phyloP scores from a whole-genome alignment of 768 basidiomycete species.

The Flagelloscypha sp. region DNA sequence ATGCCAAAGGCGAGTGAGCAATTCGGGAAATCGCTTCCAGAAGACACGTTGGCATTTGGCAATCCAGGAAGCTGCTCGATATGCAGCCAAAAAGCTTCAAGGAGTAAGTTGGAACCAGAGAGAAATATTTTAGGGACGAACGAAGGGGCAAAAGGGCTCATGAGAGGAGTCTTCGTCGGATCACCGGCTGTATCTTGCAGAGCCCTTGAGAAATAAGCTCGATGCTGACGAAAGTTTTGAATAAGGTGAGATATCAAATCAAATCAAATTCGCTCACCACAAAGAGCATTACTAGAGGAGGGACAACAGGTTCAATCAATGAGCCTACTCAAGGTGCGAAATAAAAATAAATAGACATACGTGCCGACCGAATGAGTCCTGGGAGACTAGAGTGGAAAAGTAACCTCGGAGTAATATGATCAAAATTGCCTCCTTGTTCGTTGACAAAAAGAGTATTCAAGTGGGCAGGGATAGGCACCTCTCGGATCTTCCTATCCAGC shows the following conservation, averaged over 20 bases:
- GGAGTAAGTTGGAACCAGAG: too few species aligned
- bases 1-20: too few species aligned
- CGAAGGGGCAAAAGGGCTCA: conserved; percentile 48
- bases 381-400: too few species aligned
- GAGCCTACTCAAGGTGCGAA: too few species aligned
- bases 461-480: conserved; percentile 35
- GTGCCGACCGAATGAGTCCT: conserved; percentile 54
- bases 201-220: conserved; percentile 51
- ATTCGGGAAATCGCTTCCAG: too few species aligned
- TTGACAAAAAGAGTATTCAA: conserved; percentile 36
- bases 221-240: conserved; percentile 47
- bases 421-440: conserved; percentile 40
- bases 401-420: conserved; percentile 41
- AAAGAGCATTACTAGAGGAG: not conserved
- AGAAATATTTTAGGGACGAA: too few species aligned
- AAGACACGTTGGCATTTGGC: too few species aligned
- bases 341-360: too few species aligned
- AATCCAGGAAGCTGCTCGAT: conserved; percentile 41
- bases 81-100: conserved; percentile 50
- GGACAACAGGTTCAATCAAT: too few species aligned
- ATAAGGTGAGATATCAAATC: too few species aligned
- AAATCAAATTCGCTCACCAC: not conserved
- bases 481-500: conserved; percentile 42
- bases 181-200: conserved; percentile 47
- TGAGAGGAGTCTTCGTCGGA: conserved; percentile 43